Evolutionary conservation across 169 alveolate genomes (phyloP), one percentile per base, ranked within the genome.

Genomic region (Cryptosporidium viatorum): DNA sequence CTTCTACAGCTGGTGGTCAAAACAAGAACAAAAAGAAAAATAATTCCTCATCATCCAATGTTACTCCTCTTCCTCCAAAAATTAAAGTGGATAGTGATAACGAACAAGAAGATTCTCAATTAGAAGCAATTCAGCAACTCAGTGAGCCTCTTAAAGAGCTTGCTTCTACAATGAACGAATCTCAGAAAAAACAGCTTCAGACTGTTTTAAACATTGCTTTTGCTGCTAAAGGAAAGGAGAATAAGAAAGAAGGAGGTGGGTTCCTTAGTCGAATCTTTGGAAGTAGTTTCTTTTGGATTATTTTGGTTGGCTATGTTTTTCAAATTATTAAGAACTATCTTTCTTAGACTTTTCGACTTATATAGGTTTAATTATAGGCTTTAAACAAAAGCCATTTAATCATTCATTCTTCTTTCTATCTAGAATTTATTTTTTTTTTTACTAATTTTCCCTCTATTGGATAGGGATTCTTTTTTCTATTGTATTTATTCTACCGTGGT

Each of bases 81-180:
- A 45, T 80, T 29, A 65, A 80, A 37, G 74, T 80, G n/a, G 89
- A 80, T 41, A 80, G 89, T 18, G 89, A 80, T 48, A 62, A 62
- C 26, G 89, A 80, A 9, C 65, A 80, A 6, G 89, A 80, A 8
- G 37, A 60, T 23, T 31, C 51, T 7, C 69, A 62, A 43, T 37
- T 33, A 8, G 89, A 62, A 31, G 89, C 29, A 2, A 33, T 73
- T 12, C 73, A 65, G 21, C 89, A 80, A 33, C 55, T 80, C 23
- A 59, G 68, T n/a, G 89, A 80, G 45, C 75, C 89, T 10, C 62
- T 80, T 14, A 80, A 80, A 31, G 75, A 65, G 23, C 35, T 80
- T 14, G 75, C 75, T n/a, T 80, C 89, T 62, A 59, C 89, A 65
- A 80, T 80, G 89, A 80, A 80, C 16, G 89, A 80, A 23, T 1